A percentile compares a stretch with the other conserved stretches of the same genome.
Evolutionary conservation across 1,139 yeast species (phyloP).

Genomic region (Ogataea hybrid): DNA sequence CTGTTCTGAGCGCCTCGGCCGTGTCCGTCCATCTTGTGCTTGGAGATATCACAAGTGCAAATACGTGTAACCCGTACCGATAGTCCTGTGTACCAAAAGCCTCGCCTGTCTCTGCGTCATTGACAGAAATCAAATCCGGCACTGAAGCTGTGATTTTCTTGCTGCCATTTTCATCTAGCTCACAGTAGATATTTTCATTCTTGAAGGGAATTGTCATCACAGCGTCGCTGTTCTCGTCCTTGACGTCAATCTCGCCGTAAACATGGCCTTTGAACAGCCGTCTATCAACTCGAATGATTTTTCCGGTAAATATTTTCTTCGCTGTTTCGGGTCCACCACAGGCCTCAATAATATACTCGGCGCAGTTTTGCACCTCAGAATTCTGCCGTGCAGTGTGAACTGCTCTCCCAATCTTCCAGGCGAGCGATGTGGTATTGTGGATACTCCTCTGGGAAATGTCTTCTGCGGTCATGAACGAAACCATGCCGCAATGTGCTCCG

Average conservation of each 20-base stretch:
- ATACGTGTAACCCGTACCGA: slow-evolving; percentile 42
- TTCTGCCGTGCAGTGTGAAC: slow-evolving; percentile 26
- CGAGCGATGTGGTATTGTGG: slow-evolving; percentile 28
- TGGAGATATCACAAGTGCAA: slow-evolving; percentile 41
- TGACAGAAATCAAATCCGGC: slow-evolving; percentile 45
- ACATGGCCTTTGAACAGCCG: slow-evolving; percentile 32
- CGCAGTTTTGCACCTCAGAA: slow-evolving; percentile 27
- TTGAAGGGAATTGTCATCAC: slow-evolving; percentile 35
- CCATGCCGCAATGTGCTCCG: slow-evolving; percentile 23
- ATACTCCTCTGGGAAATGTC: slow-evolving; percentile 28
- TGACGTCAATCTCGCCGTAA: slow-evolving; percentile 31
- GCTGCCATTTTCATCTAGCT: slow-evolving; percentile 27
- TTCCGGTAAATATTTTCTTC: slow-evolving; percentile 28
- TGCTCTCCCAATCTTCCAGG: slow-evolving; percentile 35
- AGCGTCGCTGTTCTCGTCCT: slow-evolving; percentile 17
- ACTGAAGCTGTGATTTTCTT: slow-evolving; percentile 37
- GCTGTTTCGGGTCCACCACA: slow-evolving; percentile 29
- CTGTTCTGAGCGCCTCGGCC: slow-evolving; percentile 36
- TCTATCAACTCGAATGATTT: slow-evolving; percentile 32
- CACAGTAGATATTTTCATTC: slow-evolving; percentile 43
- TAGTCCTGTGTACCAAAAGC: slow-evolving; percentile 49
- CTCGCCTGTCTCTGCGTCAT: slow-evolving; percentile 42
- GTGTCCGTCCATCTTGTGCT: slow-evolving; percentile 39
- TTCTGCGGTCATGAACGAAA: slow-evolving; percentile 32
- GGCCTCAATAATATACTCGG: slow-evolving; percentile 26